Evolutionary conservation across 148 eudicot species (phyloP).

Genomic region (Beta vulgaris): DNA sequence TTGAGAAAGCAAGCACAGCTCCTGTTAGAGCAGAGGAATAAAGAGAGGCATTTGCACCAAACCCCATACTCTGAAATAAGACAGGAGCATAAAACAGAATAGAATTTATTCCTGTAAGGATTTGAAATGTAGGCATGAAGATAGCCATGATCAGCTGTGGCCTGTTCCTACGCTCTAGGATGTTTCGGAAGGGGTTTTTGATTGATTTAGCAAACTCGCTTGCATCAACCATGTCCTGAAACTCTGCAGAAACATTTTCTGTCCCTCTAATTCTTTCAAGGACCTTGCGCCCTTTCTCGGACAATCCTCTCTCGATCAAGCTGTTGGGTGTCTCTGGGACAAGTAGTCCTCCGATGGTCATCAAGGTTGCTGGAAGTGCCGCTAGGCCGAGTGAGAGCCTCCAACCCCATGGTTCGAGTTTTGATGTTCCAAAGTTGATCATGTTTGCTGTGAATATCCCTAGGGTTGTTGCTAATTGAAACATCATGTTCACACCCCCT

Average conservation of each 20-base stretch:
- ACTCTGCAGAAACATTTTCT: constrained; percentile 52
- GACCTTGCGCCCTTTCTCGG: constrained; percentile 51
- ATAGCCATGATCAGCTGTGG: constrained; percentile 77
- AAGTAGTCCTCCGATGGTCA: constrained; percentile 70
- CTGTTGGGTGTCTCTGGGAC: constrained; percentile 94
- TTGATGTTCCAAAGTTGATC: constrained; percentile 79
- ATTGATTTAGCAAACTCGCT: constrained; percentile 72
- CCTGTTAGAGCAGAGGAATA: constrained; percentile 72
- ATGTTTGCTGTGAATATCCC: constrained; percentile 92
- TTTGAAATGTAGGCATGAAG: constrained; percentile 81
- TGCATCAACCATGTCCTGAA: constrained; percentile 65
- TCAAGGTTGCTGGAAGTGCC: constrained; percentile 66
- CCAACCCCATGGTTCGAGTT: constrained; percentile 91
- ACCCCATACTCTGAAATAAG: constrained; percentile 77
- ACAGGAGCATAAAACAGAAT: constrained; percentile 90
- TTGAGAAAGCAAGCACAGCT: constrained; percentile 57
- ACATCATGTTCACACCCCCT: constrained; percentile 88
- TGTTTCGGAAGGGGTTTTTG: constrained; percentile 75
- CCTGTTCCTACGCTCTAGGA: constrained; percentile 63
- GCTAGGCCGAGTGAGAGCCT: constrained; percentile 85
- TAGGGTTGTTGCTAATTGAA: constrained; percentile 81
- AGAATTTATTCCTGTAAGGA: constrained; percentile 81
- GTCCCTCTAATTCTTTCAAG: constrained; percentile 69
- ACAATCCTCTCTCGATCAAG: constrained; percentile 58
- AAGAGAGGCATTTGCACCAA: constrained; percentile 60